Evolutionary conservation across 2,329 filamentous ascomycete species (phyloP), one percentile per base, ranked within the genome.

Genomic region (Neonectria magnoliae): DNA sequence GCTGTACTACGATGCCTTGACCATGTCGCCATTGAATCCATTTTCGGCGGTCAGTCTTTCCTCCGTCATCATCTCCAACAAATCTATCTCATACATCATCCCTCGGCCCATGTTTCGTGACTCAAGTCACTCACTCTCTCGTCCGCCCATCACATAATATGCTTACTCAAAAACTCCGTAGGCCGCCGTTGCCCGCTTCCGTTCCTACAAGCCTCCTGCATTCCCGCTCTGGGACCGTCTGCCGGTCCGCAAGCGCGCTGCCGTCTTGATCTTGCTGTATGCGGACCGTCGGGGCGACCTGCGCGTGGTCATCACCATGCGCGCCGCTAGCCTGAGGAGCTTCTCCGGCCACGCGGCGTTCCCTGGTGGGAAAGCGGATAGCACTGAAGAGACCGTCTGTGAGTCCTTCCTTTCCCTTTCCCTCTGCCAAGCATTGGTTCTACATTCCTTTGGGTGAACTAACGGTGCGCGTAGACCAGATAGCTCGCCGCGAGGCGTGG

Each of bases 311-410:
- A 84, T 91, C 64, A 91, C 89, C 16, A 90, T 91, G 86, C 86
- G 89, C 55, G 88, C 89, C 16, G 84, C 87, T 18, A 88, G 82
- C 45, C 77, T 91, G 70, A 82, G 89, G 62, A 90, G 83, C 73
- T 91, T 90, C 80, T 93, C 92, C n/a, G 93, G 93, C 25, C 93
- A 97, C 75, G 94, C 93, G 22, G 94, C 94, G 36, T 88, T 97
- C 58, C 93, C 94, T 0, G 93, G 93, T 57, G 94, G 93, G 70
- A 92, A 89, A 81, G 90, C 85, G 50, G 88, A 91, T 70, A 81
- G 78, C 2, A 68, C 81, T 3, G 79, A 83, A 29, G 88, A 91
- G 73, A 87, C 86, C n/a, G 85, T 88, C 10, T 90, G 87, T 88
- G 83, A 73, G 83, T 38, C 25, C 25, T 25, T 25, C 5, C 6